A percentile compares a stretch with the other conserved stretches of the same genome.
phyloP scores from a whole-genome alignment of 306 rosid species.

The Acacia acuminata region DNA sequence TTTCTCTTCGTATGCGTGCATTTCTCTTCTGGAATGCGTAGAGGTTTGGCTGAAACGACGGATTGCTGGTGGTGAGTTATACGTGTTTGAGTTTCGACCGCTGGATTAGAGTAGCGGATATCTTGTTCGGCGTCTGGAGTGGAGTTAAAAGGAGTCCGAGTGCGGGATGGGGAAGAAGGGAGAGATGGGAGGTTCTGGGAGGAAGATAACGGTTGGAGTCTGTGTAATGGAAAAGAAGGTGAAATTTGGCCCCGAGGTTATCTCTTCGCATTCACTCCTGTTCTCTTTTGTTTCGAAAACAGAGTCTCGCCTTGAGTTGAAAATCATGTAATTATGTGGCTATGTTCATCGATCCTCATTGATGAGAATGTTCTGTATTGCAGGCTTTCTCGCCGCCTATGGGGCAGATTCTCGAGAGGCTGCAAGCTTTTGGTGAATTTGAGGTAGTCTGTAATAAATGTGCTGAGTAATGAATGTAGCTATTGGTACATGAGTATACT shows the following conservation, averaged over 20 bases:
- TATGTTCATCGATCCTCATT: constrained; percentile 28
- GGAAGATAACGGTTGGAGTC: constrained; percentile 75
- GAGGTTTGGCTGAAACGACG: constrained; percentile 26
- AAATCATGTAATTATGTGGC: not conserved
- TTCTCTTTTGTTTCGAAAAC: constrained; percentile 14
- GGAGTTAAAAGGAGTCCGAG: constrained; percentile 16
- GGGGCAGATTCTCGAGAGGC: constrained; percentile 84
- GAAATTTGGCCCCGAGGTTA: constrained; percentile 86
- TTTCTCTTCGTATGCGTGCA: not conserved
- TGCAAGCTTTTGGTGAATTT: constrained; percentile 93
- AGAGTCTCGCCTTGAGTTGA: constrained; percentile 20
- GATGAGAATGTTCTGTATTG: constrained; percentile 20
- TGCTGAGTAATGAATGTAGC: constrained; percentile 18
- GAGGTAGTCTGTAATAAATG: constrained; percentile 52
- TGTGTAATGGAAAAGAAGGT: constrained; percentile 99
- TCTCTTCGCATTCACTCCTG: constrained; percentile 35
- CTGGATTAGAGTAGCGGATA: not conserved
- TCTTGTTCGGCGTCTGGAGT: constrained; percentile 19
- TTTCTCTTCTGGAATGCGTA: constrained; percentile 28
- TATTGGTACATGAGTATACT: constrained; percentile 11
- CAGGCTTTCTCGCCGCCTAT: constrained; percentile 93
- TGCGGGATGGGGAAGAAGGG: constrained; percentile 32
- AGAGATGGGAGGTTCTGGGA: constrained; percentile 29
- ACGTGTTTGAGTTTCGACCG: not conserved
- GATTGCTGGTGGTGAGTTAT: not conserved